Evolutionary conservation across 345 rosid species (phyloP).

Genomic region (Brassica juncea): DNA sequence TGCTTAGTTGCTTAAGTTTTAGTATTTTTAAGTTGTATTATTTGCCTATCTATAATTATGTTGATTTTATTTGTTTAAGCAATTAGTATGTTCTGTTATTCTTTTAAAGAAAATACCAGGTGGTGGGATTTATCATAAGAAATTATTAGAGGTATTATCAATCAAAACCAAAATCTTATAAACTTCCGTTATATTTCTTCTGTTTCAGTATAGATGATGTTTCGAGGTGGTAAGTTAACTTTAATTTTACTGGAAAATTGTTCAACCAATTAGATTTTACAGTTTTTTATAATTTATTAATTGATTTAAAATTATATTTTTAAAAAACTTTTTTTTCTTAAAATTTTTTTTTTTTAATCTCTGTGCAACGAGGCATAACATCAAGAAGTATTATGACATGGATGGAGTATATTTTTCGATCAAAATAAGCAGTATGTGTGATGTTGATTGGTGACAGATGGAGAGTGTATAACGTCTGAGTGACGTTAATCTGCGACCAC

Average conservation of each 20-base stretch:
- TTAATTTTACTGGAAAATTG: too few relatives aligned
- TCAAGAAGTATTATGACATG: too few relatives aligned
- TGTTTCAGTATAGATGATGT: too few relatives aligned
- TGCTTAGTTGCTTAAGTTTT: background rate
- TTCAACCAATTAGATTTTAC: too few relatives aligned
- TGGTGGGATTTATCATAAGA: background rate
- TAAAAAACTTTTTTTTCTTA: too few relatives aligned
- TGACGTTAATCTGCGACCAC: constrained; percentile 24
- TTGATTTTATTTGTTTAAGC: background rate
- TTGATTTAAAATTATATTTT: too few relatives aligned
- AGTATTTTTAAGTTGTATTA: constrained; percentile 6
- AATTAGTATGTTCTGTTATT: background rate
- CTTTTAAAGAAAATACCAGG: too few relatives aligned
- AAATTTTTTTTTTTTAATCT: too few relatives aligned
- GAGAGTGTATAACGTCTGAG: constrained; percentile 19
- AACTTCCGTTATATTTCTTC: background rate
- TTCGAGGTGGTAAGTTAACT: too few relatives aligned
- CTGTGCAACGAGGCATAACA: too few relatives aligned
- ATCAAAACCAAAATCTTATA: background rate
- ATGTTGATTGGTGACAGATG: constrained; percentile 20
- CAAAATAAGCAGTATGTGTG: background rate
- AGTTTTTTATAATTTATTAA: too few relatives aligned
- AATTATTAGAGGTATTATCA: background rate
- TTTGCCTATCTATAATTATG: background rate
- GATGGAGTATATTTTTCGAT: background rate